Evolutionary conservation across 192 early-diverging fungal genomes (phyloP), one percentile per base, ranked within the genome.

Genomic region (Ambispora gerdemannii): DNA sequence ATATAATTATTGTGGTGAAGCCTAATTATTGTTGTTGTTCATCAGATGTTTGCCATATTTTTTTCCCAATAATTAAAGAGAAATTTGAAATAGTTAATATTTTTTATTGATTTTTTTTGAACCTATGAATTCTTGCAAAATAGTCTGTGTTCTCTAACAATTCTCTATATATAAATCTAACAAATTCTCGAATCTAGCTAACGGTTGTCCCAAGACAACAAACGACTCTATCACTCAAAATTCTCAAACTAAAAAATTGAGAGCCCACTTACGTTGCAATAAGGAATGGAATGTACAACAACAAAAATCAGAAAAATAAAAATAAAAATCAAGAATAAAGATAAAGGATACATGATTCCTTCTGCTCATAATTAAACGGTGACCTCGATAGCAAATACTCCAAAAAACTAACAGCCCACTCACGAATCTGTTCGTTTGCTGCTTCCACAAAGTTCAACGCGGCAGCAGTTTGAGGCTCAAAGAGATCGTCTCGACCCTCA

Each of bases 381-480:
- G 33, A 22, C 31, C 22, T 38, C 11, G 32, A 35, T 24, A 69
- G 35, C 30, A 33, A 7, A 55, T 15, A 69, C 31, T 69, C 67
- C 17, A 69, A n/a, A 69, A 69, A 69, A 38, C 49, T 52, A 19
- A 69, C 49, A 58, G 34, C 49, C 67, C 67, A 69, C 49, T 69
- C 53, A 31, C 35, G 47, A 31, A 69, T 69, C 24, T 69, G 49
- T 32, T 11, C 20, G 22, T 50, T 56, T 17, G 67, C 25, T 38
- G 33, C 67, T 25, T 31, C 20, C 11, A 69, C 55, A 58, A 58
- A 58, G 24, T 30, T 33, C n/a, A 69, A 58, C 27, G 22, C 67
- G 38, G 31, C 30, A 55, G 49, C 56, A 30, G 3, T 38, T 28
- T 69, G 34, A 19, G 32, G 24, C 38, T 69, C 52, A 7, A 69